phyloP scores from a whole-genome alignment of 352 stramenopile genomes.

The Pythium sp. region DNA sequence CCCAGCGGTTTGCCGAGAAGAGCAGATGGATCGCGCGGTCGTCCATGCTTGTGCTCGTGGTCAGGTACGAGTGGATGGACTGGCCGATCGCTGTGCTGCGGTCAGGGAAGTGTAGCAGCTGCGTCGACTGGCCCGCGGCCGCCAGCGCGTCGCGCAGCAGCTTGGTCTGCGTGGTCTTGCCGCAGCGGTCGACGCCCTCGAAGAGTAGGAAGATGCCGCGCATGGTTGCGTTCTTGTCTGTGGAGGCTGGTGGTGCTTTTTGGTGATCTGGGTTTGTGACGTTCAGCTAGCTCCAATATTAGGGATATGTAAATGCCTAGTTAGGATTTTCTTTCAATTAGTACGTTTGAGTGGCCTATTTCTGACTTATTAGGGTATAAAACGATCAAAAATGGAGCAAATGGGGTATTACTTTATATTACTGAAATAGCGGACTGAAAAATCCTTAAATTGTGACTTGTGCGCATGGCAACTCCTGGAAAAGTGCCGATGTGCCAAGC shows the following conservation, averaged over 20 bases:
- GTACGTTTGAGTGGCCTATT: too few relatives aligned
- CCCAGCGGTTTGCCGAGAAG: conserved; percentile 99
- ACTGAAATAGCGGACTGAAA: too few relatives aligned
- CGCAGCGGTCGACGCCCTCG: conserved; percentile 98
- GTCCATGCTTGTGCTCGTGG: conserved; percentile 88
- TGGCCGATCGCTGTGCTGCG: conserved; percentile 91
- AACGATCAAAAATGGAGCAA: too few relatives aligned
- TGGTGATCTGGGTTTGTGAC: too few relatives aligned
- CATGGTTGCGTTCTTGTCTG: not conserved
- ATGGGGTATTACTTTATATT: too few relatives aligned
- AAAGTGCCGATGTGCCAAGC: too few relatives aligned
- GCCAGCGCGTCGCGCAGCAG: conserved; percentile 75
- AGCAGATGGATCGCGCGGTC: conserved; percentile 98
- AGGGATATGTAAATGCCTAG: too few relatives aligned
- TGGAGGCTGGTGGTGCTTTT: not conserved
- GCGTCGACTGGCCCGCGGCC: conserved; percentile 19
- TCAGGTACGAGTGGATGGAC: conserved; percentile 98
- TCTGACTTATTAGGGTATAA: too few relatives aligned
- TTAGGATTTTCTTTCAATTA: too few relatives aligned
- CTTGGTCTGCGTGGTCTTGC: conserved; percentile 99
- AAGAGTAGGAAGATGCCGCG: conserved; percentile 98
- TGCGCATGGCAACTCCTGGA: too few relatives aligned
- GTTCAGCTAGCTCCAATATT: too few relatives aligned
- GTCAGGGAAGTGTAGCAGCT: conserved; percentile 82
- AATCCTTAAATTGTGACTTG: too few relatives aligned